phyloP scores from a whole-genome alignment of 2,329 filamentous ascomycete genomes.

The Xylaria sp. region DNA sequence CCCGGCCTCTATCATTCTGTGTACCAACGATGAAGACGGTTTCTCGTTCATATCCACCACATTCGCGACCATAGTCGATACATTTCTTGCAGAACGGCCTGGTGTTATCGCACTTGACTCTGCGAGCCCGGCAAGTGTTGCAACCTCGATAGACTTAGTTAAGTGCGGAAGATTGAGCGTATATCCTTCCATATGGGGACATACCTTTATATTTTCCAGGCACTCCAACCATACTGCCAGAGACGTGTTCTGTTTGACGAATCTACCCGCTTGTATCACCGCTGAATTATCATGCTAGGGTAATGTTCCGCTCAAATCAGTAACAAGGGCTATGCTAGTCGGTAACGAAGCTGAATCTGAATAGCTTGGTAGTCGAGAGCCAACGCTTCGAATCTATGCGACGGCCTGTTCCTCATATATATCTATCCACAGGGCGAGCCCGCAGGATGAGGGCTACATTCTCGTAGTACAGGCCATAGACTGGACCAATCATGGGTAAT shows the following conservation, averaged over 20 bases:
- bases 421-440: conserved; percentile 16
- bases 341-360: neutral
- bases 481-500: conserved; percentile 23
- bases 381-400: conserved; percentile 5
- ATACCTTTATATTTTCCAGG: conserved; percentile 69
- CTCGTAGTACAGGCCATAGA: conserved; percentile 23
- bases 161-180: neutral
- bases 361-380: conserved; percentile 18
- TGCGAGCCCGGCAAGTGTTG: conserved; percentile 66
- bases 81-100: conserved; percentile 71
- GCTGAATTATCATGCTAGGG: conserved; percentile 11
- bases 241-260: conserved; percentile 1
- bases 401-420: conserved; percentile 31
- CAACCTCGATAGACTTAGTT: conserved; percentile 54
- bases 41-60: conserved; percentile 71
- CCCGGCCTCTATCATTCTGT: conserved; percentile 63
- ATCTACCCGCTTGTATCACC: conserved; percentile 15
- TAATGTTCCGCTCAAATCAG: neutral
- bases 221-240: conserved; percentile 67
- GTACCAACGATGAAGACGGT: conserved; percentile 73
- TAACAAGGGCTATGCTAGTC: neutral
- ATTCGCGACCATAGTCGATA: conserved; percentile 65
- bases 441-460: conserved; percentile 15
- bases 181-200: conserved; percentile 13
- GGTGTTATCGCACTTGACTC: conserved; percentile 66